phyloP scores from a whole-genome alignment of 164 flowering plant genomes.

The Akebia trifoliata region DNA sequence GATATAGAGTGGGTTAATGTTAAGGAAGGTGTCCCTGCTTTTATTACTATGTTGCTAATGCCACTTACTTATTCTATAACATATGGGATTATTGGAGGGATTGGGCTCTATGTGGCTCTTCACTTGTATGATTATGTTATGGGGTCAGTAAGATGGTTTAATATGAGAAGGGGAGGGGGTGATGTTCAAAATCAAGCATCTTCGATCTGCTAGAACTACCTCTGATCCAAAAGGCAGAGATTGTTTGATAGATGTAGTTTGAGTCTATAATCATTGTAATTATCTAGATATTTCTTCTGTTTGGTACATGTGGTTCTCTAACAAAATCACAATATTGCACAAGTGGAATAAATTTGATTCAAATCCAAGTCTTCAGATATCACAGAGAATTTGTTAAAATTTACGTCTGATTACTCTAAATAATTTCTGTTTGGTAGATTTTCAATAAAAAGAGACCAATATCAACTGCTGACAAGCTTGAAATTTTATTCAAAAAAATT shows the following conservation, averaged over 20 bases:
- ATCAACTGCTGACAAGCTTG: too few species aligned
- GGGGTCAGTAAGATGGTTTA: constrained; percentile 34
- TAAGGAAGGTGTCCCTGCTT: constrained; percentile 71
- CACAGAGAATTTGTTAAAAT: too few species aligned
- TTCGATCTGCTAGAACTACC: constrained; percentile 31
- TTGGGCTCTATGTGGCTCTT: constrained; percentile 57
- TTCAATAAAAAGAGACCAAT: too few species aligned
- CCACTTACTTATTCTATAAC: constrained; percentile 78
- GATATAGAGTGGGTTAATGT: constrained; percentile 66
- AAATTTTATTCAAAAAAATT: too few species aligned
- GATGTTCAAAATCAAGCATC: constrained; percentile 64
- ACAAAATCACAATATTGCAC: too few species aligned
- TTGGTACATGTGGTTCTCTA: too few species aligned
- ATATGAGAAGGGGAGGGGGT: constrained; percentile 35
- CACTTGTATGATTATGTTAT: constrained; percentile 36
- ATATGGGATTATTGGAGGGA: constrained; percentile 80
- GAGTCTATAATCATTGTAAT: too few species aligned
- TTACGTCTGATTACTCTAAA: too few species aligned
- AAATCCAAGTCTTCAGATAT: too few species aligned
- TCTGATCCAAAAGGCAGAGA: constrained; percentile 22
- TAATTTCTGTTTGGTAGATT: too few species aligned
- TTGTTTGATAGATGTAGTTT: constrained; percentile 17
- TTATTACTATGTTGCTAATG: constrained; percentile 75
- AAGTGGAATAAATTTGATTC: too few species aligned
- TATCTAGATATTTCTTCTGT: too few species aligned